Evolutionary conservation across 805 yeast genomes (phyloP), one percentile per base, ranked within the genome.

Genomic region (Candida insectorum): DNA sequence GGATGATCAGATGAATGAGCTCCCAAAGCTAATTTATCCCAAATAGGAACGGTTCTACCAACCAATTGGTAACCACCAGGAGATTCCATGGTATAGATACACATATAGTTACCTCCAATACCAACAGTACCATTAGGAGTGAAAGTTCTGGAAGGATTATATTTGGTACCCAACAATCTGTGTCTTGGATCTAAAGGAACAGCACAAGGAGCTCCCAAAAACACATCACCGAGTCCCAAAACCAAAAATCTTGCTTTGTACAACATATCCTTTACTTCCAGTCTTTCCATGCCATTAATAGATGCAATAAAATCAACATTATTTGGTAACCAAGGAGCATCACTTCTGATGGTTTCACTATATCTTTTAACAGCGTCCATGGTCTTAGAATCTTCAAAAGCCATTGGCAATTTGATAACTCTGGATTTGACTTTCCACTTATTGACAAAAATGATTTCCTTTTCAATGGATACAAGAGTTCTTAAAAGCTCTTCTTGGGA

Each of bases 61-160:
- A 88, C 91, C 48, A 91, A 73, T 65, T 91, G 97, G 63, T 91
- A 91, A 20, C 98, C 98, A 64, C 98, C 98, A 30, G 98, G 98
- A 16, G 96, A 87, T 47, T 87, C 94, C 91, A 91, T 89, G 20
- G 97, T 87, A 62, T 91, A 91, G 49, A 91, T 89, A 68, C 97
- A 91, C 97, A 91, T 89, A 73, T 88, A 93, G 85, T 84, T 87
- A 49, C 98, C 97, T 43, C 98, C 98, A 56, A 93, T 81, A 53
- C 98, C 98, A 41, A 91, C 97, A 23, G 93, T 85, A 47, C 98
- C 98, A 54, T 87, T 86, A 24, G 96, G 96, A 2, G 98, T 91
- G 67, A 73, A 89, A 1, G 97, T 86, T 69, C 98, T 77, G 10
- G 96, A 85, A 24, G 98, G 98, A 56, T 91, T 91, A 65, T 91